phyloP scores from a whole-genome alignment of 148 eudicot species.

The Camellia lanceoleosa region DNA sequence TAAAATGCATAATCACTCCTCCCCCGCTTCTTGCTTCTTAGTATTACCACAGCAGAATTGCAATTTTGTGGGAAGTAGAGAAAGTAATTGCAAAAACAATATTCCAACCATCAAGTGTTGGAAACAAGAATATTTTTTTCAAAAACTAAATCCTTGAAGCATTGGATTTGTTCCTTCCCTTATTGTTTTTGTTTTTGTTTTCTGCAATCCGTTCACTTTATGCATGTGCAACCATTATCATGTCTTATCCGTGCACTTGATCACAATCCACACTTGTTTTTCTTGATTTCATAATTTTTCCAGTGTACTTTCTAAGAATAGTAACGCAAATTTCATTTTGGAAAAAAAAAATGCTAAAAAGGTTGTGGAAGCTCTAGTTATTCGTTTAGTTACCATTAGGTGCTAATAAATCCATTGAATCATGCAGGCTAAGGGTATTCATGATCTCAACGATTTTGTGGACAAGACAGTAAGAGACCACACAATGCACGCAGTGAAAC shows the following conservation, averaged over 20 bases:
- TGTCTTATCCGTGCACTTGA: background rate
- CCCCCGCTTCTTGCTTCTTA: too few species aligned
- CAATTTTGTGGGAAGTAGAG: too few species aligned
- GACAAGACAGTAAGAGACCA: conserved; percentile 18
- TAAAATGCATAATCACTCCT: too few species aligned
- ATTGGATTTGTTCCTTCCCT: background rate
- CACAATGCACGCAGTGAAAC: background rate
- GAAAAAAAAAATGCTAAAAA: background rate
- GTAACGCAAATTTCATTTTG: background rate
- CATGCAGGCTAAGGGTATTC: conserved; percentile 9
- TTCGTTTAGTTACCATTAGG: background rate
- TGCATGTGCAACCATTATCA: background rate
- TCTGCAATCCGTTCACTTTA: background rate
- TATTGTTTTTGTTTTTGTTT: background rate
- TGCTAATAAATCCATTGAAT: background rate
- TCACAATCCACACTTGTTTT: background rate
- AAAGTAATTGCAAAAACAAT: too few species aligned
- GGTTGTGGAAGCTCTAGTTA: background rate
- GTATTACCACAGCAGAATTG: too few species aligned
- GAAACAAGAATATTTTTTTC: too few species aligned
- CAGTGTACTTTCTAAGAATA: too few species aligned
- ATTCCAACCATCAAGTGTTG: too few species aligned
- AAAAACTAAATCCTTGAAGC: too few species aligned
- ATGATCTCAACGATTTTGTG: background rate
- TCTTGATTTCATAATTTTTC: background rate